Evolutionary conservation across 805 yeast species (phyloP).

Genomic region (Alloascoidea africana): DNA sequence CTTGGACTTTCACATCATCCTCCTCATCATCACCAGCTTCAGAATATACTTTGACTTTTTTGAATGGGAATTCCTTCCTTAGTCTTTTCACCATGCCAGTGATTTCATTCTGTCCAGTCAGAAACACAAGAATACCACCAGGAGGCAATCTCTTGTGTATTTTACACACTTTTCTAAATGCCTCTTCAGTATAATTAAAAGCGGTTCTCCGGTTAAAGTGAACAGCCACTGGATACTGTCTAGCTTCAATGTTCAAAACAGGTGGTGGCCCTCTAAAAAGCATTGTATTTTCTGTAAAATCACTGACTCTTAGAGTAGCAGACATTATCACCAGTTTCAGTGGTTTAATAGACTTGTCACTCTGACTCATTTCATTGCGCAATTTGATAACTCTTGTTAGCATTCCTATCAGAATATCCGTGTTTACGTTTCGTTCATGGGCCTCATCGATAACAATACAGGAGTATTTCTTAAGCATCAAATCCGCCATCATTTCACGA

Average conservation of each 20-base stretch:
- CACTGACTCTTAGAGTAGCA: slow-evolving; percentile 88
- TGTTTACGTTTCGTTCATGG: slow-evolving; percentile 90
- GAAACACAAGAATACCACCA: slow-evolving; percentile 82
- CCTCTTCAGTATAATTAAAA: slow-evolving; percentile 72
- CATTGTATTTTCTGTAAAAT: slow-evolving; percentile 68
- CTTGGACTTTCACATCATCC: slow-evolving; percentile 27
- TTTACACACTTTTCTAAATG: slow-evolving; percentile 69
- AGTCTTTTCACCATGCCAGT: slow-evolving; percentile 55
- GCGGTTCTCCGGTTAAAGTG: slow-evolving; percentile 79
- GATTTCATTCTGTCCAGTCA: slow-evolving; percentile 94
- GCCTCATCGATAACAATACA: slow-evolving; percentile 92
- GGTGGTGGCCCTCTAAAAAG: slow-evolving; percentile 73
- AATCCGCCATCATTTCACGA: slow-evolving; percentile 86
- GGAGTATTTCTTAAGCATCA: slow-evolving; percentile 68
- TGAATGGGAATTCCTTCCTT: slow-evolving; percentile 51
- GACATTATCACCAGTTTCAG: slow-evolving; percentile 89
- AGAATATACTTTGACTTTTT: slow-evolving; percentile 10
- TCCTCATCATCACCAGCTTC: slow-evolving; percentile 15
- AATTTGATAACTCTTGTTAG: slow-evolving; percentile 71
- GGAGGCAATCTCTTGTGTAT: slow-evolving; percentile 80
- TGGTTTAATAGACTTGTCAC: slow-evolving; percentile 34
- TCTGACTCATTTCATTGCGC: slow-evolving; percentile 29
- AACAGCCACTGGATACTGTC: slow-evolving; percentile 86
- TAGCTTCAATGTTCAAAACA: slow-evolving; percentile 72
- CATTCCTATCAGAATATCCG: slow-evolving; percentile 93